Evolutionary conservation across 2,329 filamentous ascomycete genomes (phyloP).

Genomic region (Fusarium cicatricum): DNA sequence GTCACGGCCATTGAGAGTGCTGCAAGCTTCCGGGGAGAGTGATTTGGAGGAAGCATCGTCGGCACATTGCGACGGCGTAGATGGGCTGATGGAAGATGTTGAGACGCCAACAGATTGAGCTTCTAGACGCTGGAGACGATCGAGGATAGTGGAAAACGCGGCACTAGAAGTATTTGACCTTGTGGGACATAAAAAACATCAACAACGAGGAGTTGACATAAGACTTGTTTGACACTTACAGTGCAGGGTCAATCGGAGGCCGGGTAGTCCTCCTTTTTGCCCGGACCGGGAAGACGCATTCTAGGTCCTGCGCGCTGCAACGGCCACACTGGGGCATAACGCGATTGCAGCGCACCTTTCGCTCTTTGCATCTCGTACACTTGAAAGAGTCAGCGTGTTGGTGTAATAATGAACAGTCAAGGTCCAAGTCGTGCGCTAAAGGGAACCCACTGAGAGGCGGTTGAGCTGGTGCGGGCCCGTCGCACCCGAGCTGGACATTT

Average conservation of each 20-base stretch:
- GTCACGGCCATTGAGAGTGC: constrained; percentile 4
- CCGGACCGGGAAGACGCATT: constrained; percentile 42
- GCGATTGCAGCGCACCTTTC: constrained; percentile 44
- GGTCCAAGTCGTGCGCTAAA: no score
- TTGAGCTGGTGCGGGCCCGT: constrained; percentile 34
- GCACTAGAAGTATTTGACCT: constrained; percentile 20
- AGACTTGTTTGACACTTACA: constrained; percentile 20
- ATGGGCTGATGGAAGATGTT: constrained; percentile 2
- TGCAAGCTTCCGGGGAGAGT: constrained; percentile 21
- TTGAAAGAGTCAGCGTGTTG: constrained; percentile 13
- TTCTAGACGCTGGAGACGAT: constrained; percentile 44
- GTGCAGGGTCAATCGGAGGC: constrained; percentile 17
- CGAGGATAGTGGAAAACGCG: constrained; percentile 42
- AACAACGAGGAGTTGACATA: not conserved
- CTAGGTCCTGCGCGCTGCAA: constrained; percentile 38
- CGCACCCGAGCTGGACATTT: constrained; percentile 16
- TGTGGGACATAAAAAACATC: not conserved
- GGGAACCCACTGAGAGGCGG: constrained; percentile 35
- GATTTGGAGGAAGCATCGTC: constrained; percentile 28
- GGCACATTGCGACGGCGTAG: constrained; percentile 4
- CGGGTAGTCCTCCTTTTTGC: constrained; percentile 39
- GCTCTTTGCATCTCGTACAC: constrained; percentile 42
- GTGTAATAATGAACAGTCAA: not conserved
- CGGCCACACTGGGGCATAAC: constrained; percentile 42
- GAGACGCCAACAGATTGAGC: constrained; percentile 18